These are phyloP conservation scores for Escovopsis sp. DNA, from an alignment of 2,329 filamentous ascomycete genomes.

Conservation along the genomic window DNA sequence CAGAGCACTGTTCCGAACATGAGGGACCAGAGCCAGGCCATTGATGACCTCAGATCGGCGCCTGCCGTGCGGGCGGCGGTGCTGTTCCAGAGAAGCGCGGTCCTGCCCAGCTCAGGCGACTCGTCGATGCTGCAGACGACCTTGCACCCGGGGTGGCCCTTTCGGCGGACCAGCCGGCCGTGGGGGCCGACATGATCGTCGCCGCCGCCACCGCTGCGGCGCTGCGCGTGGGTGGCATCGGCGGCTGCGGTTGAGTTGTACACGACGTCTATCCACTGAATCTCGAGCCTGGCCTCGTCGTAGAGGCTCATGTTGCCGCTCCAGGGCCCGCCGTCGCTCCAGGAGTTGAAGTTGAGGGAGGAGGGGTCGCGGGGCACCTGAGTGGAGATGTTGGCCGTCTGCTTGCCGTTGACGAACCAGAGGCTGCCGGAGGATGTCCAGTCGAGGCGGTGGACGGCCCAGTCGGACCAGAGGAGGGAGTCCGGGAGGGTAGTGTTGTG, in stretches of 20 bases:
- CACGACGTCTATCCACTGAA: conserved; percentile 49
- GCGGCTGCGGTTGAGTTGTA: conserved; percentile 29
- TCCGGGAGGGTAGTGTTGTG: conserved; percentile 31
- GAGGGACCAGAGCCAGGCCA: conserved; percentile 4
- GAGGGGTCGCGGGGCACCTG: conserved; percentile 39
- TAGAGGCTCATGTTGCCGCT: conserved; percentile 41
- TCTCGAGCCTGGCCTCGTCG: conserved; percentile 37
- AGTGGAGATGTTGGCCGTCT: conserved; percentile 37
- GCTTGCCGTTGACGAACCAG: conserved; percentile 40
- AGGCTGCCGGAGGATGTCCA: conserved; percentile 38
- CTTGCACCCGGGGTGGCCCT: conserved; percentile 9
- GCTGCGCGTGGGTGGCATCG: too few species aligned
- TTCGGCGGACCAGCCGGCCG: conserved; percentile 21
- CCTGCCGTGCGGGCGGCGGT: conserved; percentile 7
- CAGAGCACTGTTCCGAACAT: not conserved
- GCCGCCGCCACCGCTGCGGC: not conserved
- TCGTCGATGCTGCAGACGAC: conserved; percentile 21
- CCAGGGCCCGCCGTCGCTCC: conserved; percentile 47
- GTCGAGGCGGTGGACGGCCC: conserved; percentile 45
- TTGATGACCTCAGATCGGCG: not conserved
- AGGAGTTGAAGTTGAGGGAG: conserved; percentile 42
- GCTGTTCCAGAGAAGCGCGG: conserved; percentile 13
- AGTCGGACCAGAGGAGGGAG: conserved; percentile 33
- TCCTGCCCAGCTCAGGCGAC: conserved; percentile 13
- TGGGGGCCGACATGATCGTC: conserved; percentile 7